A percentile compares a stretch with the other conserved stretches of the same genome.
phyloP scores from a whole-genome alignment of 208 protist genomes.

The Leptomonas pyrrhocoris region DNA sequence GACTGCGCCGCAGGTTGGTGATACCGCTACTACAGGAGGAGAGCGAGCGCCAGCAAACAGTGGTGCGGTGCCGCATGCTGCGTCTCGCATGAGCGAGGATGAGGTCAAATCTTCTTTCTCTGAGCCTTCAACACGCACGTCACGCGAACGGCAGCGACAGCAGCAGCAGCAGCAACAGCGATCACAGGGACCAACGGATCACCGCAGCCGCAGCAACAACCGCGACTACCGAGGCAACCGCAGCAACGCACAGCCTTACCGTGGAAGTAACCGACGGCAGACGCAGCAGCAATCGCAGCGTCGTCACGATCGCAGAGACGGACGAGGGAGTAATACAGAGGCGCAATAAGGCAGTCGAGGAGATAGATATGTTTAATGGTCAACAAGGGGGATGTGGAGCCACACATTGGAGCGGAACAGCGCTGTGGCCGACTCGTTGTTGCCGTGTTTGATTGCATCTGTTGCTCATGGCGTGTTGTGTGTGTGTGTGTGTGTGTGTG shows the following conservation, averaged over 20 bases:
- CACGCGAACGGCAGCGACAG: neutral
- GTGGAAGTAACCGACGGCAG: neutral
- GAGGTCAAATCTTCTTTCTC: neutral
- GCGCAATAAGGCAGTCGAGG: too few species aligned
- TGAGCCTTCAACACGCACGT: neutral
- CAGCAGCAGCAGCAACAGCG: constrained; percentile 15
- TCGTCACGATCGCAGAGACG: neutral
- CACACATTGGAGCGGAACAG: too few species aligned
- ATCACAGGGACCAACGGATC: constrained; percentile 2
- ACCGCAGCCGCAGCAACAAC: constrained; percentile 8
- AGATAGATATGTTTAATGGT: too few species aligned
- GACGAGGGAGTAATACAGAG: neutral
- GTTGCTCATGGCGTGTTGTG: too few species aligned
- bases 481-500: too few species aligned
- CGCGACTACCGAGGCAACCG: neutral
- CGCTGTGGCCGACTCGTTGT: too few species aligned
- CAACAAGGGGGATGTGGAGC: neutral
- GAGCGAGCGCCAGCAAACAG: neutral
- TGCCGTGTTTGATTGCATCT: too few species aligned
- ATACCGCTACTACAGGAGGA: neutral
- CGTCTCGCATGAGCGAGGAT: neutral
- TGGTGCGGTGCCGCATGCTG: neutral
- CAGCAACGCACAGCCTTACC: neutral
- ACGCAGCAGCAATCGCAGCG: neutral
- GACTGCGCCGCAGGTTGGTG: neutral